Conservation (phyloP, 2,329 filamentous ascomycete species). For the Anthostomella pinea region DNA sequence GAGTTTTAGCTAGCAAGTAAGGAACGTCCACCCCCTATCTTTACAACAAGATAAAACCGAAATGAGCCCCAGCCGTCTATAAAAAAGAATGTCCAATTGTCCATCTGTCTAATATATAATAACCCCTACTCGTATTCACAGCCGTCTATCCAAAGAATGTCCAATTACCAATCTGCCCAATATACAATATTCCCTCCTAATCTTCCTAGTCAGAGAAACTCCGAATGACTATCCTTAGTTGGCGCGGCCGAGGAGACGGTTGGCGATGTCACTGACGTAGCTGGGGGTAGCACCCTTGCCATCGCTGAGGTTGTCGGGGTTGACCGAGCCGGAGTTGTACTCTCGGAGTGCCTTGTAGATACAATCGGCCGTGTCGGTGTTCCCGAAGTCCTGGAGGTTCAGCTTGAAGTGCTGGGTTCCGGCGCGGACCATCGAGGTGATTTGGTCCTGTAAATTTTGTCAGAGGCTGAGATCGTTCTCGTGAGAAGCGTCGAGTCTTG, state of each 20-base stretch:
- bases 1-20: too few relatives aligned
- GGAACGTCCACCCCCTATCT: too few relatives aligned
- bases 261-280: conserved; percentile 40
- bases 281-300: conserved; percentile 33
- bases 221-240: conserved; percentile 29
- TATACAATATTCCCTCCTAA: too few relatives aligned
- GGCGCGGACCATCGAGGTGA: conserved; percentile 33
- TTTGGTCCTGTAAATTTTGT: conserved; percentile 25
- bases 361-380: conserved; percentile 25
- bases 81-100: too few relatives aligned
- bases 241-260: conserved; percentile 36
- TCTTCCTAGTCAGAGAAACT: too few relatives aligned
- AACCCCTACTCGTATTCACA: too few relatives aligned
- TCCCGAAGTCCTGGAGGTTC: conserved; percentile 28
- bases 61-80: too few relatives aligned
- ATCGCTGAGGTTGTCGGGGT: conserved; percentile 34
- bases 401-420: conserved; percentile 29
- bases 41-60: too few relatives aligned
- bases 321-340: conserved; percentile 40
- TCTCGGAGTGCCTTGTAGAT: conserved; percentile 39
- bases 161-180: too few relatives aligned
- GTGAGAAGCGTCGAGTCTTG: not conserved
- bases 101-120: too few relatives aligned
- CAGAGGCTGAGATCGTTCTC: not conserved
- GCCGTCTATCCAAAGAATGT: too few relatives aligned